A percentile compares a stretch with the other conserved stretches of the same genome.
These are phyloP conservation scores for Linum lewisii DNA, from an alignment of 345 rosid species.

Conservation along the genomic window DNA sequence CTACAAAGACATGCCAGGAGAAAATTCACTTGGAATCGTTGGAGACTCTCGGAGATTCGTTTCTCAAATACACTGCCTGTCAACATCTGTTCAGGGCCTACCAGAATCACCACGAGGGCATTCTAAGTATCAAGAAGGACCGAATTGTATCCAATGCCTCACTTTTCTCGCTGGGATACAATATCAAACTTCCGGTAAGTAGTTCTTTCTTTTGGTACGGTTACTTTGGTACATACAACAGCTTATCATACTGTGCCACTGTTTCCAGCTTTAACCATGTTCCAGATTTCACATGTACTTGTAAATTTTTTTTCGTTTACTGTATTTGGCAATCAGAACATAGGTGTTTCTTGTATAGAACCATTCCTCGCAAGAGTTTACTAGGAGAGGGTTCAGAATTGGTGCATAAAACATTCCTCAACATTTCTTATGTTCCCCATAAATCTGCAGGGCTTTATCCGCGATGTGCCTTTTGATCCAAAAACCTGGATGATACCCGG, in stretches of 20 bases:
- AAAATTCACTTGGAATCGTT: conserved; percentile 72
- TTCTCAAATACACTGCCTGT: conserved; percentile 72
- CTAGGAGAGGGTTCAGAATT: no score
- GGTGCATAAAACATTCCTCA: no score
- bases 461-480: conserved; percentile 59
- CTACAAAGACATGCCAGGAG: conserved; percentile 75
- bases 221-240: not conserved
- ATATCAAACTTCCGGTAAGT: conserved; percentile 61
- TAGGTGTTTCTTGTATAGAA: no score
- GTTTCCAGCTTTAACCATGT: no score
- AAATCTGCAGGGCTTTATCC: conserved; percentile 62
- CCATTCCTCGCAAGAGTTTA: no score
- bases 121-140: conserved; percentile 60
- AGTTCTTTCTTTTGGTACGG: not conserved
- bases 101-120: conserved; percentile 61
- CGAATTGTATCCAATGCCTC: conserved; percentile 52
- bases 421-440: not conserved
- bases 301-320: no score
- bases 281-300: no score
- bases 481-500: conserved; percentile 70
- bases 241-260: not conserved
- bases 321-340: no score
- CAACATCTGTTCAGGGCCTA: conserved; percentile 54
- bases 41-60: conserved; percentile 92
- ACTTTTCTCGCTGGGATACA: conserved; percentile 64